Evolutionary conservation across 2,329 filamentous ascomycete species (phyloP).

Genomic region (Diaporthe humulicola): DNA sequence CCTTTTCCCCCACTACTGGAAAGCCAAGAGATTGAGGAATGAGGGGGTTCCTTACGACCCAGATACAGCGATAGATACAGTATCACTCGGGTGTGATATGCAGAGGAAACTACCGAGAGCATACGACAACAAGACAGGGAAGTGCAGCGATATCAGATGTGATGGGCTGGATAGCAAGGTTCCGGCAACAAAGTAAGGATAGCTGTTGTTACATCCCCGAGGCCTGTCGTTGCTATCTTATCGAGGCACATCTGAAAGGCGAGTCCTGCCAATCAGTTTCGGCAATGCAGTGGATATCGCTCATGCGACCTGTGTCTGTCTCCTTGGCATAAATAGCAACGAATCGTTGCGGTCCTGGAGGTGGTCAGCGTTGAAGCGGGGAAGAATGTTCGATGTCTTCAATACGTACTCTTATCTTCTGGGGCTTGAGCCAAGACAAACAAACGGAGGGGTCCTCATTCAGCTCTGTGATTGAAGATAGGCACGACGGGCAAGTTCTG

Average conservation of each 20-base stretch:
- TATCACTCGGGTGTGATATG: background rate
- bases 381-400: background rate
- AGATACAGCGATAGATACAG: background rate
- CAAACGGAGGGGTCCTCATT: background rate
- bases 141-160: conserved; percentile 7
- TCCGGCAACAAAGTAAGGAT: background rate
- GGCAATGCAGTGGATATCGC: background rate
- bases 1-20: background rate
- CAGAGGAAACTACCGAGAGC: background rate
- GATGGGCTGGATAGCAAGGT: background rate
- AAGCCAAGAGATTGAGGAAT: conserved; percentile 17
- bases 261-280: background rate
- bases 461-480: background rate
- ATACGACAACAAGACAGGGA: background rate
- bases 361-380: conserved; percentile 6
- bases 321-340: background rate
- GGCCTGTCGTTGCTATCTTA: background rate
- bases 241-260: background rate
- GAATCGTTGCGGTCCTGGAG: background rate
- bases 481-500: conserved; percentile 1
- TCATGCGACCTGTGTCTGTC: background rate
- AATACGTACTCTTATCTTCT: background rate
- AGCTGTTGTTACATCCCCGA: background rate
- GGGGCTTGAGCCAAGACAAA: conserved; percentile 4
- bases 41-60: background rate